Evolutionary conservation across 768 basidiomycete species (phyloP), one percentile per base, ranked within the genome.

Genomic region (Rhizopogon vulgaris): DNA sequence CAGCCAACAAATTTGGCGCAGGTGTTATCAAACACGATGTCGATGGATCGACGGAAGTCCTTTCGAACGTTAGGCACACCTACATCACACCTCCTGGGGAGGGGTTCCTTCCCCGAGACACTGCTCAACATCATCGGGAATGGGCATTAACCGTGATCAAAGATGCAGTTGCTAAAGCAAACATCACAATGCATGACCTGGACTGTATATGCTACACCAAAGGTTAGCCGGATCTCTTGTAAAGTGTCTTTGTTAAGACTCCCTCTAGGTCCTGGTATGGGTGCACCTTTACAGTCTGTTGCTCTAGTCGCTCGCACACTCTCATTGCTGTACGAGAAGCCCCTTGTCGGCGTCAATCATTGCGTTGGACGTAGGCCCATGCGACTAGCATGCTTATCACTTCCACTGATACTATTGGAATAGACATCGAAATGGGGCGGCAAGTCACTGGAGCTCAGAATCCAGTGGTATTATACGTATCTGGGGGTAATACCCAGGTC

Each of bases 381-480:
- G 37, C 43, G 5, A 22, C 8, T 22, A 25, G 17, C 9, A 24
- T 17, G 4, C 9, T 8, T 9, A 24, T 12, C 12, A 15, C 45
- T 15, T 32, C 12, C 18, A 22, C 47, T 56, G 48, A 49, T 38
- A 12, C 8, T 40, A 36, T 37, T 18, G 14, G 22, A 12, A 25
- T 63, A 98, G 96, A 99, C 68, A 99, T 99, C 58, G 96, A 99
- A 70, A 99, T 98, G 88, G 96, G 96, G 34, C 80, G 96, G 38
- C 81, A 91, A 57, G 90, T 99, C 57, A 98, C 96, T 2, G 87
- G 87, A 42, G 94, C 96, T 4, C 84, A 85, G 54, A 94, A 98
- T 62, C 96, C 96, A 1, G 85, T 99, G 60, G 94, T 98, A 6
- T 82, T 98, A 34, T 99, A 99, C 63, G 96, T 99, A 17, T 98